Evolutionary conservation across 108 stramenopile genomes (phyloP).

Genomic region (Nitzschia inconspicua): DNA sequence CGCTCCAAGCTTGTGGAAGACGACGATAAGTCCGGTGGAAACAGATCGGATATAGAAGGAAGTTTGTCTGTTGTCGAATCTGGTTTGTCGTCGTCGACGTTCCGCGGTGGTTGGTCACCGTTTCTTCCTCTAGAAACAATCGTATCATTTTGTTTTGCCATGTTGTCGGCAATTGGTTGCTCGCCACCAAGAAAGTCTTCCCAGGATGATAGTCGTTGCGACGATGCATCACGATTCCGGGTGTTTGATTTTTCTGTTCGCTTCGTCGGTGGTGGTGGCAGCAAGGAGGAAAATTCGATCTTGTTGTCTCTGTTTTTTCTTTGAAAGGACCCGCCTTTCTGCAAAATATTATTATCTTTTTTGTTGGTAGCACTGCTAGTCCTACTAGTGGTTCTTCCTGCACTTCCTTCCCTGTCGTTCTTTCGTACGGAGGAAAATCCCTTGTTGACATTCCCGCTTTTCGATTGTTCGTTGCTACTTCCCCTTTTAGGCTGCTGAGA

Average conservation of each 20-base stretch:
- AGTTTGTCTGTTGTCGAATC: slow-evolving; percentile 4
- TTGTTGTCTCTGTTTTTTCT: slow-evolving; percentile 3
- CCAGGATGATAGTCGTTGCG: slow-evolving; percentile 42
- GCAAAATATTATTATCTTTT: no score
- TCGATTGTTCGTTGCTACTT: no score
- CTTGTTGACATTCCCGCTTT: no score
- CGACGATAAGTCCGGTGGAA: slow-evolving; percentile 35
- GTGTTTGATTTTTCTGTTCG: background rate
- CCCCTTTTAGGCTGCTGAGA: no score
- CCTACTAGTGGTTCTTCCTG: no score
- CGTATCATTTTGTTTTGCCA: background rate
- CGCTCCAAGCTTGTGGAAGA: background rate
- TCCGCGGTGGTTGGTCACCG: no score
- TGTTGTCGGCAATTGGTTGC: background rate
- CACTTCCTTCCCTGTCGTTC: no score
- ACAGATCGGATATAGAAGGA: slow-evolving; percentile 38
- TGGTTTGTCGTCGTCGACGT: background rate
- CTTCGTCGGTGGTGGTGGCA: slow-evolving; percentile 14
- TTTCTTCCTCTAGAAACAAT: background rate
- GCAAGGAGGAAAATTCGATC: slow-evolving; percentile 14
- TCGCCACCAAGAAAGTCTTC: slow-evolving; percentile 39
- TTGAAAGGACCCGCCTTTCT: no score
- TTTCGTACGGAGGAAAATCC: no score
- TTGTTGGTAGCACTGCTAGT: no score
- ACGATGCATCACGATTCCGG: background rate